Evolutionary conservation across 2,329 filamentous ascomycete species (phyloP).

Genomic region (Samsoniella hepiali): DNA sequence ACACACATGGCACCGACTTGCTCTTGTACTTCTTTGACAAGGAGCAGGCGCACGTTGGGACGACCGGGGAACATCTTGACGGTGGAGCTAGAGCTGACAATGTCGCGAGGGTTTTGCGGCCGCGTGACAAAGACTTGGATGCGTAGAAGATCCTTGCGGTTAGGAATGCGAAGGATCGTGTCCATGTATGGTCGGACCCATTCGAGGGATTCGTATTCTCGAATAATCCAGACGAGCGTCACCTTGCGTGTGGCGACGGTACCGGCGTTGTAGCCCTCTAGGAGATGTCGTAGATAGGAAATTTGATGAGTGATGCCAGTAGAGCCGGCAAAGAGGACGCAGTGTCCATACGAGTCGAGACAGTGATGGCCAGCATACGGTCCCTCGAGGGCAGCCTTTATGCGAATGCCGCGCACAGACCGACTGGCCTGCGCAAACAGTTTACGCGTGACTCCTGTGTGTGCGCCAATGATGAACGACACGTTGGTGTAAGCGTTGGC

Average conservation of each 20-base stretch:
- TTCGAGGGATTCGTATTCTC: slow-evolving; percentile 82
- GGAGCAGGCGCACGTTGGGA: slow-evolving; percentile 75
- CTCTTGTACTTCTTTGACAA: slow-evolving; percentile 76
- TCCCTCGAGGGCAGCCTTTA: slow-evolving; percentile 79
- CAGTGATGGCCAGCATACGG: slow-evolving; percentile 83
- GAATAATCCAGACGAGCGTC: slow-evolving; percentile 88
- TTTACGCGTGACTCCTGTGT: slow-evolving; percentile 82
- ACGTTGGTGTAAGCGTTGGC: slow-evolving; percentile 53
- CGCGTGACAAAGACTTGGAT: slow-evolving; percentile 90
- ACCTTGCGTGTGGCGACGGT: slow-evolving; percentile 78
- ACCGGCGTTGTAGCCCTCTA: slow-evolving; percentile 64
- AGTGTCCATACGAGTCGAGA: slow-evolving; percentile 88
- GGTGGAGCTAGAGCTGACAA: slow-evolving; percentile 70
- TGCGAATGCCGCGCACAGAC: slow-evolving; percentile 52
- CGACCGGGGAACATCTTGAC: slow-evolving; percentile 92
- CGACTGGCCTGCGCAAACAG: slow-evolving; percentile 68
- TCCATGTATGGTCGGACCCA: slow-evolving; percentile 90
- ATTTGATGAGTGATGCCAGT: slow-evolving; percentile 96
- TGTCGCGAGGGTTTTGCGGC: slow-evolving; percentile 78
- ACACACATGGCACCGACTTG: slow-evolving; percentile 88
- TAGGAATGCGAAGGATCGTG: slow-evolving; percentile 70
- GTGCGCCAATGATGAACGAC: slow-evolving; percentile 81
- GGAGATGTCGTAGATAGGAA: slow-evolving; percentile 76
- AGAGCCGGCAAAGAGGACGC: slow-evolving; percentile 85
- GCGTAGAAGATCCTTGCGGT: slow-evolving; percentile 75